Evolutionary conservation across 441 rosid species (phyloP).

Genomic region (Eutrema salsugineum): DNA sequence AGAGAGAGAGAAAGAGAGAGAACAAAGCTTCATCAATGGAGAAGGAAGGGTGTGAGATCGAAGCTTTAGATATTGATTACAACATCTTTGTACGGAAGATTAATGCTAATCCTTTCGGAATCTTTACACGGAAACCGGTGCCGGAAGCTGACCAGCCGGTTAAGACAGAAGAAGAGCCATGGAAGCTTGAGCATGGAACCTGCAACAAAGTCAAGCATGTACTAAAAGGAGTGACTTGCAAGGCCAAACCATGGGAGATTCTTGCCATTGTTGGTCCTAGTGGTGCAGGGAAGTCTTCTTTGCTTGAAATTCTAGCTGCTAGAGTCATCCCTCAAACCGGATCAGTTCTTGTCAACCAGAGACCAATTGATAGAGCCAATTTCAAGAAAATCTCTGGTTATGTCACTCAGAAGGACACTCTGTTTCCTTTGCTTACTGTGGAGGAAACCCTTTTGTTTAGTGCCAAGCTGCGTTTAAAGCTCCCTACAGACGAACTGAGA

Average conservation of each 20-base stretch:
- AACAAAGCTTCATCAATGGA: slow-evolving; percentile 46
- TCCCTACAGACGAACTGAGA: slow-evolving; percentile 45
- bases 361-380: slow-evolving; percentile 48
- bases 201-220: slow-evolving; percentile 42
- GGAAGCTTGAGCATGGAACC: slow-evolving; percentile 18
- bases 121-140: slow-evolving; percentile 28
- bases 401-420: slow-evolving; percentile 76
- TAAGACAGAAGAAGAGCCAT: slow-evolving; percentile 15
- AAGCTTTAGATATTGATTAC: slow-evolving; percentile 71
- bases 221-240: slow-evolving; percentile 62
- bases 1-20: background rate
- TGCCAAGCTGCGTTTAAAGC: slow-evolving; percentile 69
- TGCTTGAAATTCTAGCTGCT: slow-evolving; percentile 77
- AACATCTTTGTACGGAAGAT: slow-evolving; percentile 37
- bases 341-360: slow-evolving; percentile 56
- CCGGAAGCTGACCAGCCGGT: slow-evolving; percentile 26
- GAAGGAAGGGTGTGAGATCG: slow-evolving; percentile 85
- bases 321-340: slow-evolving; percentile 59
- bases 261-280: slow-evolving; percentile 95
- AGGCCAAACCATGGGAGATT: slow-evolving; percentile 90
- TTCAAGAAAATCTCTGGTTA: slow-evolving; percentile 83
- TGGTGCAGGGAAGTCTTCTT: slow-evolving; percentile 91
- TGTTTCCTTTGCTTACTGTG: slow-evolving; percentile 89
- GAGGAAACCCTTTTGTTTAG: slow-evolving; percentile 91
- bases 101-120: slow-evolving; percentile 35